Conservation (phyloP, 345 rosid genomes). For the Laguncularia racemosa region DNA sequence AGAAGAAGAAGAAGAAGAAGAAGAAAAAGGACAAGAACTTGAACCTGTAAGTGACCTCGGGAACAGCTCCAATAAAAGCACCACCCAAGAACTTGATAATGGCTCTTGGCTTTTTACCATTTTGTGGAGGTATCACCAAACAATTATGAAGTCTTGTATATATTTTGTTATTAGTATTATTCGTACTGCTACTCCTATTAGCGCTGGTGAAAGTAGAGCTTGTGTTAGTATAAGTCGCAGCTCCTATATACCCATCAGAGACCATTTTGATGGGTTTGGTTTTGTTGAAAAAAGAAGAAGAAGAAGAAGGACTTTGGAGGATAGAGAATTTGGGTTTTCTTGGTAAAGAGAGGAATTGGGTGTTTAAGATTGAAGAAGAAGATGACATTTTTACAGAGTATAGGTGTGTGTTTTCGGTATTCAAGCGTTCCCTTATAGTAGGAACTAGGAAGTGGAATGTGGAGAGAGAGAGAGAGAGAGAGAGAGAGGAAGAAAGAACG, state of each 20-base stretch:
- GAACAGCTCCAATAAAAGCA: conserved; percentile 87
- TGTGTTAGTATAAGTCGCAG: background rate
- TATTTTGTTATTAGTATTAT: conserved; percentile 13
- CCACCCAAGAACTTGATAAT: conserved; percentile 84
- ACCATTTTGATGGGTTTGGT: conserved; percentile 6
- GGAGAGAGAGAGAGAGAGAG: background rate
- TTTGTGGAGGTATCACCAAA: conserved; percentile 50
- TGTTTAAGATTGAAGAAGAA: too few species aligned
- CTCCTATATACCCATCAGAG: conserved; percentile 27
- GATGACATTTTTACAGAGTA: too few species aligned
- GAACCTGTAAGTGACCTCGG: conserved; percentile 85
- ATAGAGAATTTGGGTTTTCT: background rate
- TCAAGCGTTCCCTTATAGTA: too few species aligned
- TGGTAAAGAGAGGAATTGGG: background rate
- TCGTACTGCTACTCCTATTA: conserved; percentile 1
- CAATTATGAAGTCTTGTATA: conserved; percentile 57
- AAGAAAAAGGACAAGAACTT: background rate
- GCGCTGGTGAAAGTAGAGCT: conserved; percentile 3
- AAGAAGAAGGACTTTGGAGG: conserved; percentile 1
- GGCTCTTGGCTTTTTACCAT: conserved; percentile 48
- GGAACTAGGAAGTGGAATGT: background rate
- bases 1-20: background rate
- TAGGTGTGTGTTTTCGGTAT: too few species aligned
- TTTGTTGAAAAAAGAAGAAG: too few species aligned
- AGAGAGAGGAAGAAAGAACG: background rate